A percentile compares a stretch with the other conserved stretches of the same genome.
These are phyloP conservation scores for Brettanomyces nanus DNA, from an alignment of 805 yeast species.

Conservation along the genomic window DNA sequence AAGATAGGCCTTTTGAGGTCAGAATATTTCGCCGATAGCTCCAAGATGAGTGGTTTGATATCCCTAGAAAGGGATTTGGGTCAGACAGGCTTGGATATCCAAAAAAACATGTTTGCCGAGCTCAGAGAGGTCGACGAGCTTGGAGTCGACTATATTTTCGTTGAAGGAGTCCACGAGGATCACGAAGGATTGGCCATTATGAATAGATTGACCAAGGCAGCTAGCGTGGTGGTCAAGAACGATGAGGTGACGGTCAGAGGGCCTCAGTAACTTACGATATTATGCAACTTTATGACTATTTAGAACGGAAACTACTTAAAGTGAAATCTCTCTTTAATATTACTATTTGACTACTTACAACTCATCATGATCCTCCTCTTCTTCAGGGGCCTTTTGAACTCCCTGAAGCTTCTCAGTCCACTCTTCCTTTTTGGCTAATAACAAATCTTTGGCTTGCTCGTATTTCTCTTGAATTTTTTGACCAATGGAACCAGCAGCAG, in stretches of 20 bases:
- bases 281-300: too few relatives aligned
- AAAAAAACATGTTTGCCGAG: conserved; percentile 63
- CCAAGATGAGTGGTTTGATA: not conserved
- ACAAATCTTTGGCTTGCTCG: conserved; percentile 68
- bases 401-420: conserved; percentile 1
- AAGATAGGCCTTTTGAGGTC: conserved; percentile 49
- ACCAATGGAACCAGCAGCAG: not conserved
- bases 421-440: conserved; percentile 46
- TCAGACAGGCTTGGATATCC: conserved; percentile 47
- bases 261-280: too few relatives aligned
- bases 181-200: conserved; percentile 90
- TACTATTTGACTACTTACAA: conserved; percentile 12
- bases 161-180: conserved; percentile 71
- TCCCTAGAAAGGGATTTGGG: conserved; percentile 34
- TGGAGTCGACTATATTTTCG: conserved; percentile 63
- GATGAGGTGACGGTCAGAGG: not conserved
- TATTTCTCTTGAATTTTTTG: not conserved
- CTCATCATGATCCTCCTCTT: conserved; percentile 11
- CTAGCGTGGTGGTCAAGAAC: conserved; percentile 24
- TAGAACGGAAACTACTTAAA: too few relatives aligned
- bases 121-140: conserved; percentile 64
- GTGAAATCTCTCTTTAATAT: too few relatives aligned
- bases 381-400: conserved; percentile 1
- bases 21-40: conserved; percentile 21
- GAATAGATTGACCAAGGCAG: conserved; percentile 86